Conservation (phyloP, 495 filamentous ascomycete species). For the Aspergillus heteromorphus region DNA sequence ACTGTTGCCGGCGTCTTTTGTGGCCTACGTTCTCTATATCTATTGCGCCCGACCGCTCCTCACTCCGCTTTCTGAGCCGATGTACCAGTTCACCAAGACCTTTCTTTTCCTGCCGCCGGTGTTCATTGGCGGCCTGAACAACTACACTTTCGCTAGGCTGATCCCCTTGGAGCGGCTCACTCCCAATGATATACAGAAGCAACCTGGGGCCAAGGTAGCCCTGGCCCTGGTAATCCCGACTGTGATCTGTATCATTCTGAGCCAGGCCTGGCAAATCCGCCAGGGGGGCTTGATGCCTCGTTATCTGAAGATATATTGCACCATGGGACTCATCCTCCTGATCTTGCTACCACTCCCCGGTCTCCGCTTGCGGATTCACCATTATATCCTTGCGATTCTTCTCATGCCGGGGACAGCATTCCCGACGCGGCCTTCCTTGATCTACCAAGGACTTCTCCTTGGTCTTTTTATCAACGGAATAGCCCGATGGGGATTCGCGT, state of each 20-base stretch:
- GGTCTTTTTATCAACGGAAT: constrained; percentile 90
- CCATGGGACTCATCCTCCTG: constrained; percentile 52
- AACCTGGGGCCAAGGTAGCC: constrained; percentile 71
- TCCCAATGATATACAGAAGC: constrained; percentile 64
- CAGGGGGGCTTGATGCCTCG: constrained; percentile 63
- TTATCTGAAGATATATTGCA: constrained; percentile 69
- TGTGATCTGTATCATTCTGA: constrained; percentile 53
- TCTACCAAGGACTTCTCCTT: constrained; percentile 84
- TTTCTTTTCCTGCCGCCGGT: constrained; percentile 67
- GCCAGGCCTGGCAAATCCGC: constrained; percentile 70
- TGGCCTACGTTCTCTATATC: constrained; percentile 67
- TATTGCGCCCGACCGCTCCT: constrained; percentile 56
- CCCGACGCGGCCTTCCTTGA: constrained; percentile 69
- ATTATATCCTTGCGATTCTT: constrained; percentile 84
- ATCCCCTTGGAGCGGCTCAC: constrained; percentile 80
- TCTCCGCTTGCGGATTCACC: constrained; percentile 88
- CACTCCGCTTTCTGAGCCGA: constrained; percentile 49
- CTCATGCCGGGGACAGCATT: constrained; percentile 80
- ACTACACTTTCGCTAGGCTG: constrained; percentile 72
- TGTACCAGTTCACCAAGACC: constrained; percentile 62
- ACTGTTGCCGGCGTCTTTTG: constrained; percentile 71
- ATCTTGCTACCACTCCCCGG: constrained; percentile 66
- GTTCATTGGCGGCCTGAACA: constrained; percentile 77
- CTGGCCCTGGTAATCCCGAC: constrained; percentile 61
- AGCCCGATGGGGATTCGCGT: constrained; percentile 89